Evolutionary conservation across 2,329 filamentous ascomycete species (phyloP).

Genomic region (Chrysosporium queenslandicum): DNA sequence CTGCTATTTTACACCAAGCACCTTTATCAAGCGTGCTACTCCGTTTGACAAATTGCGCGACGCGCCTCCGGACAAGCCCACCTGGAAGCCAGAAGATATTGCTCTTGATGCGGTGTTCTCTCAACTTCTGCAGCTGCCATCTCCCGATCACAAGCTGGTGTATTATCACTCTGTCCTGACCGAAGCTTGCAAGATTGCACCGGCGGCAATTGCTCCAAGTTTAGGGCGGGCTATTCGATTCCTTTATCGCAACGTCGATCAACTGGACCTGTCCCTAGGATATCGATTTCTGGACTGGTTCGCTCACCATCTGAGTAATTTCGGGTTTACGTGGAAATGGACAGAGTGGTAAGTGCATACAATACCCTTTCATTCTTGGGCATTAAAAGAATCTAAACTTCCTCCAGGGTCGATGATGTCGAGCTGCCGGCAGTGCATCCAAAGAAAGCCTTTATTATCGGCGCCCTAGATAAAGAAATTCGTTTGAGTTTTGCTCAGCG

Average conservation of each 20-base stretch:
- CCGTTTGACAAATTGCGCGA: conserved; percentile 79
- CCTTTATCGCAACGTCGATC: conserved; percentile 70
- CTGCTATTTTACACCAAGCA: conserved; percentile 81
- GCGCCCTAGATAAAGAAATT: conserved; percentile 91
- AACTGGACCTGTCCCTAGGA: conserved; percentile 74
- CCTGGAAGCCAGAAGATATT: conserved; percentile 97
- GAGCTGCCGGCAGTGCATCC: conserved; percentile 67
- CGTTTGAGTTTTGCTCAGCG: conserved; percentile 90
- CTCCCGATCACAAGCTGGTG: conserved; percentile 82
- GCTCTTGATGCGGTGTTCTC: conserved; percentile 97
- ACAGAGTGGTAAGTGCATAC: conserved; percentile 63
- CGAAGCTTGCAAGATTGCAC: conserved; percentile 89
- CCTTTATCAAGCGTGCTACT: conserved; percentile 87
- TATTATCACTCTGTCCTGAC: conserved; percentile 95
- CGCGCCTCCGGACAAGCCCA: conserved; percentile 54
- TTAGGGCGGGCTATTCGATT: conserved; percentile 87
- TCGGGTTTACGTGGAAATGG: conserved; percentile 99
- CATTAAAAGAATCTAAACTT: not conserved
- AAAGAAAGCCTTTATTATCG: conserved; percentile 85
- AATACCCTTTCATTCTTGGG: not conserved
- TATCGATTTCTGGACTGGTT: conserved; percentile 97
- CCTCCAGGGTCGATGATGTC: conserved; percentile 62
- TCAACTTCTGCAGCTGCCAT: conserved; percentile 79
- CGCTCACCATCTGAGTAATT: conserved; percentile 93
- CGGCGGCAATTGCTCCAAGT: conserved; percentile 90